A percentile compares a stretch with the other conserved stretches of the same genome.
Conservation (phyloP, 2,329 filamentous ascomycete genomes). For the Aaosphaeria arxii region DNA sequence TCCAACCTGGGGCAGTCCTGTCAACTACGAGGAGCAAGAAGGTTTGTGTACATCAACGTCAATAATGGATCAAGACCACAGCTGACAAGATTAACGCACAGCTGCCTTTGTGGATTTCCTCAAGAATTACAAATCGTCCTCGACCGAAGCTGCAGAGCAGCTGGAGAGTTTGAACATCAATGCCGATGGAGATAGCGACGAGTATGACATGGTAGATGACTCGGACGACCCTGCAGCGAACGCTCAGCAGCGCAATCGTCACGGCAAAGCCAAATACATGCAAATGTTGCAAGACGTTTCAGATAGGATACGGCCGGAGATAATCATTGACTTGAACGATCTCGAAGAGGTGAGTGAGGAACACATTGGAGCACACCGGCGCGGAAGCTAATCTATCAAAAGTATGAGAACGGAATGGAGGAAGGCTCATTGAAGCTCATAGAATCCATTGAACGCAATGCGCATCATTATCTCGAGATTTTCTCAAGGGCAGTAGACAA, state of each 20-base stretch:
- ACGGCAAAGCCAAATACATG: conserved; percentile 81
- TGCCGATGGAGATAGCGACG: conserved; percentile 81
- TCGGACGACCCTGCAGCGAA: conserved; percentile 58
- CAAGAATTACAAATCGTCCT: conserved; percentile 78
- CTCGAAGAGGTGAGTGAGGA: conserved; percentile 61
- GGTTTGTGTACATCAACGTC: conserved; percentile 50
- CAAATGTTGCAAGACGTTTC: conserved; percentile 82
- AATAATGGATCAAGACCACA: conserved; percentile 7
- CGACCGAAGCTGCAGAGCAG: conserved; percentile 71
- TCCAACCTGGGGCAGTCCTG: conserved; percentile 71
- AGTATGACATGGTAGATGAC: conserved; percentile 91
- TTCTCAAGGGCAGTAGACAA: conserved; percentile 85
- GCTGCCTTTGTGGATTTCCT: conserved; percentile 86
- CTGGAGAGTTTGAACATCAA: conserved; percentile 82
- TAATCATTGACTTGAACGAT: conserved; percentile 88
- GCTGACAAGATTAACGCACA: conserved; percentile 43
- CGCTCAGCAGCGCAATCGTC: conserved; percentile 37
- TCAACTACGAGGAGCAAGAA: conserved; percentile 87
- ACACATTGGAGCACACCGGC: neutral
- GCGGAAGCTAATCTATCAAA: conserved; percentile 13
- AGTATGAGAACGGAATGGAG: conserved; percentile 73
- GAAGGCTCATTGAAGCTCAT: conserved; percentile 67
- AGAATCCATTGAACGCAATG: conserved; percentile 82
- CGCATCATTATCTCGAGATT: conserved; percentile 92
- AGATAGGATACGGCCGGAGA: conserved; percentile 72